Evolutionary conservation across 164 flowering plant genomes (phyloP).

Genomic region (Magnolia kwangsiensis): DNA sequence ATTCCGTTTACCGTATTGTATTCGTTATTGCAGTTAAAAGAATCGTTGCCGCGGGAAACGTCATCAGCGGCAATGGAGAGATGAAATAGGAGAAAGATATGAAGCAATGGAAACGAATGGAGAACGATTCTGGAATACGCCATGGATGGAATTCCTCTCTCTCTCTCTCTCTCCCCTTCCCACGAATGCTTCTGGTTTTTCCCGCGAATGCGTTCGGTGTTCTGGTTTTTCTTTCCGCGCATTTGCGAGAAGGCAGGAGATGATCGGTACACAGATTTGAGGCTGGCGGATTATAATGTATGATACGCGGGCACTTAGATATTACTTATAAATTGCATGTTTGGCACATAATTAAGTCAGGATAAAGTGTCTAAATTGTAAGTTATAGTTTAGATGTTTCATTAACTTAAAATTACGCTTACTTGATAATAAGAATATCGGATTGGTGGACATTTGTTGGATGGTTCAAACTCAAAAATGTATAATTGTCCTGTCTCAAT

Average conservation of each 20-base stretch:
- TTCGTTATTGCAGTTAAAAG: slow-evolving; percentile 29
- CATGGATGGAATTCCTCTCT: slow-evolving; percentile 1
- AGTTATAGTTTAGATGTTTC: too few species aligned
- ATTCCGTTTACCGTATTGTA: slow-evolving; percentile 26
- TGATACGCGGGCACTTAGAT: background rate
- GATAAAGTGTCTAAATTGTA: too few species aligned
- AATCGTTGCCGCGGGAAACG: slow-evolving; percentile 16
- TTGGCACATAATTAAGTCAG: too few species aligned
- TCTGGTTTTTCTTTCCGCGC: background rate
- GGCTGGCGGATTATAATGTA: background rate
- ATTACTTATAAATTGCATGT: too few species aligned
- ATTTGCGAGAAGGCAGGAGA: background rate
- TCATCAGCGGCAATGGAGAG: slow-evolving; percentile 25
- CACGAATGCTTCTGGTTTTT: background rate
- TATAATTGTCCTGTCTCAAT: too few species aligned
- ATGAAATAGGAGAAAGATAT: slow-evolving; percentile 9
- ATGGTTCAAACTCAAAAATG: too few species aligned
- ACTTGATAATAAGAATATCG: too few species aligned
- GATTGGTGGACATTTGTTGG: too few species aligned
- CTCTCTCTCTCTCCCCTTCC: slow-evolving; percentile 9
- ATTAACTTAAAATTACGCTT: too few species aligned
- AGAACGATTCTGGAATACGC: background rate
- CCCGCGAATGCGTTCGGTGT: background rate
- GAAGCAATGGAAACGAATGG: background rate
- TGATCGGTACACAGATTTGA: background rate